Base-by-base conservation (phyloP, 176 grass and related monocot species). In the Rhipidocladum racemiflorum region DNA sequence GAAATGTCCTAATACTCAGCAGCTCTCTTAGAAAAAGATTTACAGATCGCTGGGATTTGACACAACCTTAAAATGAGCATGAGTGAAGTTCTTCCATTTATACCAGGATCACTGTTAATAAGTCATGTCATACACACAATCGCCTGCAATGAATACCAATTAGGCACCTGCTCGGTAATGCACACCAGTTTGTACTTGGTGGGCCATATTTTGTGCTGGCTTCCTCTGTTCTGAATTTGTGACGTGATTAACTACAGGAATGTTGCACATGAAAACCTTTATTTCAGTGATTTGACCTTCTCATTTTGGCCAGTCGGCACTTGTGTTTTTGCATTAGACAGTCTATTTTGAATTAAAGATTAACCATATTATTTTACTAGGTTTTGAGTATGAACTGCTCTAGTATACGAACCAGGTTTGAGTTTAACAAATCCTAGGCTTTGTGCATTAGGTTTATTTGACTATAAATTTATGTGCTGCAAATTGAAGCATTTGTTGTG, bases 11-110 rank as follows among this genome's bases (percentile, higher is more conserved):
- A 83, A 64, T 83, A 51, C 57, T 36, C 13, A 39, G 55, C n/a
- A 54, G 46, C 9, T 62, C 43, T 75, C 46, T 64, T 74, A 42
- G 17, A 61, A 72, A 81, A 72, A 48, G 72, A 35, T 68, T 48
- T 34, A 68, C 0, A 53, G 1, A 4, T 76, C 63, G 48, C 40
- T 70, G 15, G 20, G 56, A 38, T 2, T 53, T 79, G 9, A 16
- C 16, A 29, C 43, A 68, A 53, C 70, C 46, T 21, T 45, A 70
- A 61, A 61, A 61, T 70, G 42, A 85, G 66, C 65, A 70, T 25
- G 50, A 36, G 38, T 85, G 27, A 55, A 68, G 13, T 76, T 46
- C 61, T 84, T 84, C 21, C 27, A 48, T 70, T 70, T 16, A 70
- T 24, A 68, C 2, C 0, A 46, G 25, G 62, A 45, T 54, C 2